Base-by-base conservation (phyloP, 139 green algal genomes). In the Diplosphaera chodatii region DNA sequence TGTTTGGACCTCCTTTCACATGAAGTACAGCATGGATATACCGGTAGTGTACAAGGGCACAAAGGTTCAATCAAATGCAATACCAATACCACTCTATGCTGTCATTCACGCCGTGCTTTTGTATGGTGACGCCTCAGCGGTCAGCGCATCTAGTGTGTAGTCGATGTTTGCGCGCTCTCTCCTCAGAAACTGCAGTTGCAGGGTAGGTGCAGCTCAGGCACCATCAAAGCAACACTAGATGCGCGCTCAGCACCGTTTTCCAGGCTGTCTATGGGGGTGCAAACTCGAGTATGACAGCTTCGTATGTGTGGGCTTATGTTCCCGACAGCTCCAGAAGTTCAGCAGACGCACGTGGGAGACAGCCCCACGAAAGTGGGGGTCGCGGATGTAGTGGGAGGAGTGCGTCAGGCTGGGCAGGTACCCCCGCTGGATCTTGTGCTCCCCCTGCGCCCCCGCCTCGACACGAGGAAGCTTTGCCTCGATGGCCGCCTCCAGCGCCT, bases 341-440 rank as follows among this genome's bases (percentile, higher is more conserved):
- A n/a, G n/a, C n/a, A n/a, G n/a, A 25, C 48, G 8, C 48, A 59
- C 48, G 3, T 59, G 41, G n/a, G 32, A n/a, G 34, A 83, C 65
- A 27, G 66, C 74, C 10, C 4, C 21, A 13, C 67, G 64, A 2
- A 95, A 82, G 1, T 21, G 23, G 0, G 75, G 70, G 63, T 96
- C 73, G 13, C 67, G 67, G 28, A 96, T 82, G 74, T 91, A 96
- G 73, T 97, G 91, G 4, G 73, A 73, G 18, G 55, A 80, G 84
- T 94, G 92, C 0, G 93, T 97, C 29, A 86, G 70, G 32, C 63
- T 77, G 27, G 93, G 92, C 48, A 98, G 76, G 77, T 96, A 97
- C 33, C 93, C 93, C 0, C 93, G 67, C 85, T 89, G 84, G 16
- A 98, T 78, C 80, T 98, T 98, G 87, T 97, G 92, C 79, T 96